Evolutionary conservation across 2,329 filamentous ascomycete genomes (phyloP).

Genomic region (Nemania sp.): DNA sequence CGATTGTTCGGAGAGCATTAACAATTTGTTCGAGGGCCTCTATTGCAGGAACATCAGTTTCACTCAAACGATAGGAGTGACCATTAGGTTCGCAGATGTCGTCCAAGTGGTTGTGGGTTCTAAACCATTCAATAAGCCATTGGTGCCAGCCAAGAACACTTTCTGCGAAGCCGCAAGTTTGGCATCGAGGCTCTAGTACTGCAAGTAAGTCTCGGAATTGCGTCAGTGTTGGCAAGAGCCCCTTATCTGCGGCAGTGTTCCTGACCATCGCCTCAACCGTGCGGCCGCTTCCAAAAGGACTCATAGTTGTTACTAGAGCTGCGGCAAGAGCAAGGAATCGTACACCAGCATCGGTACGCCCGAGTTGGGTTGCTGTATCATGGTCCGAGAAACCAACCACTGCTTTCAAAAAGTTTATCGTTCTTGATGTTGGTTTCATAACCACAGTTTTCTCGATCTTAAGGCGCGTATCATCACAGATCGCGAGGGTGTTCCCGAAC

Average conservation of each 20-base stretch:
- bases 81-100: too few relatives aligned
- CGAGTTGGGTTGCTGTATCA: conserved; percentile 14
- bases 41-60: too few relatives aligned
- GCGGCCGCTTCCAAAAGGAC: background rate
- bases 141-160: too few relatives aligned
- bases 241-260: conserved; percentile 3
- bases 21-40: too few relatives aligned
- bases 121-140: too few relatives aligned
- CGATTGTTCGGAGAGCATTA: conserved; percentile 10
- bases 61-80: too few relatives aligned
- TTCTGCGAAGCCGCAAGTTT: too few relatives aligned
- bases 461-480: conserved; percentile 11
- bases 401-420: conserved; percentile 11
- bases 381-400: conserved; percentile 11
- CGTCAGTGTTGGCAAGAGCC: conserved; percentile 6
- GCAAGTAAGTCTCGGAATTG: too few relatives aligned
- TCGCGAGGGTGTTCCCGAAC: conserved; percentile 18
- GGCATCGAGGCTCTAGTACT: too few relatives aligned
- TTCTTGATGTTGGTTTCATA: conserved; percentile 6
- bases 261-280: conserved; percentile 7
- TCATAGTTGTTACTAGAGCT: background rate
- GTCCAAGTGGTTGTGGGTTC: too few relatives aligned
- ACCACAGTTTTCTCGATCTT: conserved; percentile 13
- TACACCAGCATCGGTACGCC: conserved; percentile 15
- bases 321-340: conserved; percentile 10